phyloP scores from a whole-genome alignment of 805 yeast species.

The Wickerhamomyces bovis region DNA sequence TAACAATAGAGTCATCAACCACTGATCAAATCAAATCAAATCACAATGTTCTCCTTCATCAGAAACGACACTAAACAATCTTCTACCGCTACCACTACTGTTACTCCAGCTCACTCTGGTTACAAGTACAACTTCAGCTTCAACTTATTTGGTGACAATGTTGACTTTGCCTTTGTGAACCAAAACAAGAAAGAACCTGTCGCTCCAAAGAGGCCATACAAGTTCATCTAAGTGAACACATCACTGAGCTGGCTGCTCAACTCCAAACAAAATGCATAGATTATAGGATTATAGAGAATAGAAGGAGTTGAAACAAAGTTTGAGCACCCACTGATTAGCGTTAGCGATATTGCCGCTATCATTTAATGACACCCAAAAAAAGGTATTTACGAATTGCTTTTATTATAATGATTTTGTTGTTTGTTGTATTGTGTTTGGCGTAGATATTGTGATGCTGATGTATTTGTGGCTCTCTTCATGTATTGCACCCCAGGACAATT shows the following conservation, averaged over 20 bases:
- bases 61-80: neutral
- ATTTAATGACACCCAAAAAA: neutral
- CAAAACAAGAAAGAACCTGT: neutral
- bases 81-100: neutral
- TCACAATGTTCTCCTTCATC: neutral
- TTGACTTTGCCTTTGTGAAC: neutral
- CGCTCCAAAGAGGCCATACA: neutral
- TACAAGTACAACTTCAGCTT: neutral
- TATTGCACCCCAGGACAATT: too few relatives aligned
- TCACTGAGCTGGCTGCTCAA: neutral
- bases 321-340: neutral
- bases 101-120: neutral
- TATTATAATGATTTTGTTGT: too few relatives aligned
- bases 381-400: neutral
- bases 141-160: neutral
- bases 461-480: too few relatives aligned
- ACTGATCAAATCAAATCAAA: neutral
- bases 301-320: neutral
- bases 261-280: neutral
- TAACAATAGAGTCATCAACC: too few relatives aligned
- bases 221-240: neutral
- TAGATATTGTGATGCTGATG: too few relatives aligned
- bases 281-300: neutral
- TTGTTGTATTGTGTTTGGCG: too few relatives aligned
- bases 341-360: too few relatives aligned